Percentiles rank a stretch among this genome's conserved stretches.
These are phyloP conservation scores for Globisporangium ultimum DNA, from an alignment of 352 stramenopile genomes.

Conservation along the genomic window DNA sequence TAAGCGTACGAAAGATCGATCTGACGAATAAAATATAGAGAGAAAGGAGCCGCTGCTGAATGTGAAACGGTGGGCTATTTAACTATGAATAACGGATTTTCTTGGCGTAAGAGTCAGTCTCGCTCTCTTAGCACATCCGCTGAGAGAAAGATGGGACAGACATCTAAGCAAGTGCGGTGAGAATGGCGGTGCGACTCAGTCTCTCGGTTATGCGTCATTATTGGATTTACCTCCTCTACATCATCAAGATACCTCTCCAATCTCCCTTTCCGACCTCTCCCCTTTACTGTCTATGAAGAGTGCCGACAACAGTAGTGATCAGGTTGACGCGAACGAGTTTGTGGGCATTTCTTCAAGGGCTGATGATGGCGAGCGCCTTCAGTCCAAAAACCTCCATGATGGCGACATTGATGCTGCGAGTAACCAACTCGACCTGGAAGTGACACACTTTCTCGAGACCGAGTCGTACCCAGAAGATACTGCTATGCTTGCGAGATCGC, in stretches of 20 bases:
- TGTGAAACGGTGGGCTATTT: too few relatives aligned
- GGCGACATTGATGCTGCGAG: not conserved
- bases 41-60: too few relatives aligned
- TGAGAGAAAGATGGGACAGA: too few relatives aligned
- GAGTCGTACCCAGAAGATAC: not conserved
- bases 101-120: too few relatives aligned
- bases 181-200: too few relatives aligned
- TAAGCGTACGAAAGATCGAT: too few relatives aligned
- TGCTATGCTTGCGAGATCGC: too few relatives aligned
- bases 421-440: slow-evolving; percentile 4
- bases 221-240: slow-evolving; percentile 2
- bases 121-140: too few relatives aligned
- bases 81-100: too few relatives aligned
- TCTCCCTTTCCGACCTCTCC: not conserved
- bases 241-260: not conserved
- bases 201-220: not conserved
- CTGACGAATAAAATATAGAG: too few relatives aligned
- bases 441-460: slow-evolving; percentile 12
- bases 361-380: not conserved
- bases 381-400: not conserved
- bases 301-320: slow-evolving; percentile 9
- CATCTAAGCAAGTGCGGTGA: too few relatives aligned
- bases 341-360: too few relatives aligned
- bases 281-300: slow-evolving; percentile 12
- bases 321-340: slow-evolving; percentile 7